Evolutionary conservation across 495 filamentous ascomycete genomes (phyloP).

Genomic region (Penicillium canariense): DNA sequence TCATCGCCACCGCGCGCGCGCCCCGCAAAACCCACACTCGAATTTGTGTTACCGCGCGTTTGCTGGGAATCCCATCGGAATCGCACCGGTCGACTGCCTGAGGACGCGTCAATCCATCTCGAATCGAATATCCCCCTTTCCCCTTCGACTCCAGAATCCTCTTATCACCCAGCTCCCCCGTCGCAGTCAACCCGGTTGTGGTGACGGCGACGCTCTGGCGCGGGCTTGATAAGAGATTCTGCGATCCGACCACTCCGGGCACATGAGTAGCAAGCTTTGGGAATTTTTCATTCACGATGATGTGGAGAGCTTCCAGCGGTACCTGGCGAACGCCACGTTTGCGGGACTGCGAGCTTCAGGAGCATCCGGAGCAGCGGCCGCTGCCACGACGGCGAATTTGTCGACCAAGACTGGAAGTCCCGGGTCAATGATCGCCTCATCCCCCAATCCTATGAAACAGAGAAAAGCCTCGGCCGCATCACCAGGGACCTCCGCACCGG

Average conservation of each 20-base stretch:
- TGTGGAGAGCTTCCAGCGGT: slow-evolving; percentile 82
- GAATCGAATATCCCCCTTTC: slow-evolving; percentile 9
- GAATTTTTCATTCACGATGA: slow-evolving; percentile 94
- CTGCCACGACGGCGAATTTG: slow-evolving; percentile 16
- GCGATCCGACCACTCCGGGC: slow-evolving; percentile 46
- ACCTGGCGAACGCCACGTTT: slow-evolving; percentile 64
- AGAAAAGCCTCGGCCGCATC: slow-evolving; percentile 36
- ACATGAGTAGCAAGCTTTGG: slow-evolving; percentile 97
- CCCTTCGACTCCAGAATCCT: slow-evolving; percentile 30
- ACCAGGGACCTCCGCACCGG: slow-evolving; percentile 27
- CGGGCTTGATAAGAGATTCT: slow-evolving; percentile 62
- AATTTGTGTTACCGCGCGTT: slow-evolving; percentile 16
- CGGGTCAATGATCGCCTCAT: slow-evolving; percentile 44
- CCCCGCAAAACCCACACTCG: slow-evolving; percentile 17
- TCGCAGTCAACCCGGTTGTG: slow-evolving; percentile 74
- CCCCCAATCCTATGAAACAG: slow-evolving; percentile 43
- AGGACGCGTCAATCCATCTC: slow-evolving; percentile 16
- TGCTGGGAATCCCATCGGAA: neutral
- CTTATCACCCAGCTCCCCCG: slow-evolving; percentile 58
- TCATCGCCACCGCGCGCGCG: slow-evolving; percentile 22
- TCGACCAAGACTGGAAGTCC: slow-evolving; percentile 48
- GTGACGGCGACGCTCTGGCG: slow-evolving; percentile 79
- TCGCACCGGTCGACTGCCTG: neutral
- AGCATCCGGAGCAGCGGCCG: slow-evolving; percentile 28
- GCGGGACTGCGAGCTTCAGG: slow-evolving; percentile 35